Evolutionary conservation across 768 basidiomycete genomes (phyloP), one percentile per base, ranked within the genome.

Genomic region (Sutorius australiensis): DNA sequence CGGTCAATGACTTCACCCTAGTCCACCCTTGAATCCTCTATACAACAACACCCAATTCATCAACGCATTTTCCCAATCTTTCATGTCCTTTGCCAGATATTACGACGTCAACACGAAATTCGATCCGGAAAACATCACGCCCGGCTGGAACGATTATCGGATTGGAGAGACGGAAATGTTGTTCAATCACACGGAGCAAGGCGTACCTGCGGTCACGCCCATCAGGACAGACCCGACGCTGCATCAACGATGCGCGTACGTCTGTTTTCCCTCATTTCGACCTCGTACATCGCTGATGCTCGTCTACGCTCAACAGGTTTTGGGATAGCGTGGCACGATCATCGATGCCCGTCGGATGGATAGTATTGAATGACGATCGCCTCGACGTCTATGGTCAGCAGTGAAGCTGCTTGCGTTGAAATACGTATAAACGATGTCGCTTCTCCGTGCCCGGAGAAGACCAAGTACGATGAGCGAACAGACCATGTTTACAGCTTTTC

Each of bases 1-100:
- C 3, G 7, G 1, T 24, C 5, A 11, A 6, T 24, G 1, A 12
- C 14, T 30, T 14, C 3, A 34, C 37, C 4, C 13, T 32, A 59
- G 61, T 19, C 13, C 47, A 8, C 46, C 28, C 8, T 1, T 4
- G 10, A 36, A 38, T 6, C 60, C 58, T 55, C 37, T 62, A 0
- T 58, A 68, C 31, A 67, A 73, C 14, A 47, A 59, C 32, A 3
- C 69, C 0, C 61, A 62, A 7, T 70, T 73, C 59, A 54, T 63
- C 39, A 55, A 57, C 0, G 62, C 68, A 0, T 73, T 72, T 46
- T 51, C 56, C 1, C 50, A 66, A 21, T 56, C 60, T 0, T 69
- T 72, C 51, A 55, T 68, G 41, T 59, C 66, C 3, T 33, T 65
- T 21, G 59, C 48, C 9, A 62, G 45, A 43, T 51, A 52, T 46